Evolutionary conservation across 2,329 filamentous ascomycete species (phyloP), one percentile per base, ranked within the genome.

Genomic region (Teratosphaeria nubilosa): DNA sequence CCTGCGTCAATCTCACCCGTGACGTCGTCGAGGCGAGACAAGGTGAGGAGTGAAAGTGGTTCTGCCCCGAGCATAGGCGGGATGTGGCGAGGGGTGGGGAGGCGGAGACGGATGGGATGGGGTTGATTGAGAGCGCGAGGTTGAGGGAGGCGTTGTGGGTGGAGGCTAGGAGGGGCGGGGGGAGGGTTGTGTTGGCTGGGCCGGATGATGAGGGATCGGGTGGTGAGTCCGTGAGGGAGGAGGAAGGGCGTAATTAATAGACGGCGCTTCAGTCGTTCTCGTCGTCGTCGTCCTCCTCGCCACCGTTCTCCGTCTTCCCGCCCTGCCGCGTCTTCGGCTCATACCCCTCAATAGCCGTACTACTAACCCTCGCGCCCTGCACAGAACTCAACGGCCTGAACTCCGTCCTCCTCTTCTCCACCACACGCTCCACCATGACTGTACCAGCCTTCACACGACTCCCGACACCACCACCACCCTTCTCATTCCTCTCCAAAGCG

Each of bases 401-500:
- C 7, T 27, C 51, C 24, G 48, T 41, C 5, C 34, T 31, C 6
- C 53, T 58, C 53, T 71, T 73, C 59, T 74, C 72, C 9, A 72
- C 62, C 31, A 74, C 64, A 6, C 58, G 59, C 31, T 69, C 64
- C 1, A 60, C 63, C 60, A 74, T 65, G 45, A 73, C 67, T 53
- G 69, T 67, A 10, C 64, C 65, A 22, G 70, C 64, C 53, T 64
- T 65, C 51, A 68, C 61, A 3, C n/a, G 16, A 48, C 13, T 16
- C 11, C n/a, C 41, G 22, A 10, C 20, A 22, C n/a, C 41, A 5
- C 65, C 67, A 7, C 59, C 62, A 2, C 63, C 59, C 48, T 62
- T 65, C 62, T 78, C 77, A 55, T 76, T 76, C 32, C 77, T 71
- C 63, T 79, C 77, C 5, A 72, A 59, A 0, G 76, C 76, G 5